Evolutionary conservation across 768 basidiomycete species (phyloP).

Genomic region (Scleroderma bovista): DNA sequence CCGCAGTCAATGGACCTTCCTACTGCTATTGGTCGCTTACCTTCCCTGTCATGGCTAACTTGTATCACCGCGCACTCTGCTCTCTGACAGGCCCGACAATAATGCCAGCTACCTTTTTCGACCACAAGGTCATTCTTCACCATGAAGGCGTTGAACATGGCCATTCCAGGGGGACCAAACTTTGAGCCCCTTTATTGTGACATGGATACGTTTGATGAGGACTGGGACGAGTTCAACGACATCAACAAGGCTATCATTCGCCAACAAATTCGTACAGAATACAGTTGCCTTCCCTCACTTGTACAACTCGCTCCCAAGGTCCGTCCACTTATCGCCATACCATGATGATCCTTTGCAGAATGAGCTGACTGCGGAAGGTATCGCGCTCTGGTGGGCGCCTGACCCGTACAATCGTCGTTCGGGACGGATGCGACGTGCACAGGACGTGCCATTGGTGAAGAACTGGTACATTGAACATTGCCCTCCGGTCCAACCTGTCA

Average conservation of each 20-base stretch:
- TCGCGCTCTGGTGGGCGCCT: too few species aligned
- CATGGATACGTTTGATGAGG: too few species aligned
- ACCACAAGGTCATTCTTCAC: too few species aligned
- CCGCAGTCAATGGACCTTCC: constrained; percentile 84
- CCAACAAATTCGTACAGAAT: constrained; percentile 96
- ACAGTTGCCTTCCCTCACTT: constrained; percentile 99
- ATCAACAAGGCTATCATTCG: constrained; percentile 99
- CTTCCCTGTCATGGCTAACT: constrained; percentile 73
- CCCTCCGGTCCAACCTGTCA: constrained; percentile 92
- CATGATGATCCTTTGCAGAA: constrained; percentile 83
- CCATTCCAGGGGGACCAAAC: too few species aligned
- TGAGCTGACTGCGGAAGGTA: constrained; percentile 91
- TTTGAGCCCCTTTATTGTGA: constrained; percentile 96
- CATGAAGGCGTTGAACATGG: too few species aligned
- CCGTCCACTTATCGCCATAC: constrained; percentile 87
- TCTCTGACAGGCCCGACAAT: too few species aligned
- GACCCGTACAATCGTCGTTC: too few species aligned
- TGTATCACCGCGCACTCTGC: too few species aligned
- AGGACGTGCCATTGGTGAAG: too few species aligned
- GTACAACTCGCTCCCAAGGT: constrained; percentile 91
- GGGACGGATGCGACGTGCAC: too few species aligned
- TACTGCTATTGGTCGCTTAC: constrained; percentile 95
- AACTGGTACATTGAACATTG: constrained; percentile 97
- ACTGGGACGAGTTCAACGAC: constrained; percentile 99
- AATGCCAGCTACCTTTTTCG: too few species aligned